Percentiles rank a stretch among this genome's conserved stretches.
Evolutionary conservation across 1,284 basidiomycete species (phyloP).

Genomic region (Chondrostereum purpureum): DNA sequence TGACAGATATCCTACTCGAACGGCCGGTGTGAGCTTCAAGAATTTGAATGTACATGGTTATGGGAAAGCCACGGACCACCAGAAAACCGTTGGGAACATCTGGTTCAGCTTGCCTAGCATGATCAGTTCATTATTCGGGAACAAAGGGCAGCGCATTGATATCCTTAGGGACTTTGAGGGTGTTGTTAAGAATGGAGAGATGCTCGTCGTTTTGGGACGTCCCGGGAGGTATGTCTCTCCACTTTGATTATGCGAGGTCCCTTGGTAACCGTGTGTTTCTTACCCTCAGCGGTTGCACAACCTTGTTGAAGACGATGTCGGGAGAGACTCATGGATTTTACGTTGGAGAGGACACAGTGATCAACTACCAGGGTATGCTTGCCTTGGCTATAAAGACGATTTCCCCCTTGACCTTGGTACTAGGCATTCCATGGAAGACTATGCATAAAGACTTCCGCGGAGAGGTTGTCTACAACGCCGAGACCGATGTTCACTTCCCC

Average conservation of each 20-base stretch:
- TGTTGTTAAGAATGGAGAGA: slow-evolving; percentile 29
- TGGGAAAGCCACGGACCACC: slow-evolving; percentile 35
- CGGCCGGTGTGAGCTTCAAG: slow-evolving; percentile 33
- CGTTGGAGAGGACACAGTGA: slow-evolving; percentile 35
- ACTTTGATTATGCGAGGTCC: background rate
- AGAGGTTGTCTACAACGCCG: slow-evolving; percentile 15
- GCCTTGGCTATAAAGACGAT: background rate
- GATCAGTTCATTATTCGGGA: slow-evolving; percentile 24
- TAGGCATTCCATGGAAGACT: slow-evolving; percentile 28
- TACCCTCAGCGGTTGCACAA: slow-evolving; percentile 39
- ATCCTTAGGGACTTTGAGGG: slow-evolving; percentile 36
- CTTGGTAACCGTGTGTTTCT: background rate
- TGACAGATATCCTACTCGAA: slow-evolving; percentile 22
- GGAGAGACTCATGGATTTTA: slow-evolving; percentile 42
- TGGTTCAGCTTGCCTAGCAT: slow-evolving; percentile 23
- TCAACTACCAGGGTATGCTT: slow-evolving; percentile 41
- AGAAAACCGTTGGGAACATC: slow-evolving; percentile 38
- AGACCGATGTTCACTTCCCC: slow-evolving; percentile 49
- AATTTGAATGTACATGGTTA: slow-evolving; percentile 36
- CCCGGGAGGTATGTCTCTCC: slow-evolving; percentile 25
- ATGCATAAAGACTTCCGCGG: slow-evolving; percentile 33
- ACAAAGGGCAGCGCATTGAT: slow-evolving; percentile 31
- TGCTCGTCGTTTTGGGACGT: slow-evolving; percentile 49
- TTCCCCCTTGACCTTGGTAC: background rate
- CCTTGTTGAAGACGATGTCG: slow-evolving; percentile 47